Percentiles rank a stretch among this genome's conserved stretches.
phyloP scores from a whole-genome alignment of 2,329 filamentous ascomycete species.

The Monilinia laxa region DNA sequence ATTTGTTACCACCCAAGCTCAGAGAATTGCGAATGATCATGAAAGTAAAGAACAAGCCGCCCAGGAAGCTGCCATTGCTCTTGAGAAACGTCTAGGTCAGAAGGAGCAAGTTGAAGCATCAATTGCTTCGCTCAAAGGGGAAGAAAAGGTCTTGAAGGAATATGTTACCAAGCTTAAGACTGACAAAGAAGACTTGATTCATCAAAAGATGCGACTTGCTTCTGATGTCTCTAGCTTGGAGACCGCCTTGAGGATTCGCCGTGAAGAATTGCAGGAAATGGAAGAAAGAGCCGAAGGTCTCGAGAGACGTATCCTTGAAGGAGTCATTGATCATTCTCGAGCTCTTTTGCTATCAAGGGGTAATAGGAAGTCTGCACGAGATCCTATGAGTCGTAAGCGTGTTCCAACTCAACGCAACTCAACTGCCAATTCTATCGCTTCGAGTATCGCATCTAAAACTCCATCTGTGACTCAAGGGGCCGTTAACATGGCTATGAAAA shows the following conservation, averaged over 20 bases:
- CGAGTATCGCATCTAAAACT: constrained; percentile 36
- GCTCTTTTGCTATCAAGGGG: constrained; percentile 77
- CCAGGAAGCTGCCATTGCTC: constrained; percentile 74
- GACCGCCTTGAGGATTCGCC: constrained; percentile 82
- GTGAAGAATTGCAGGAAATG: constrained; percentile 89
- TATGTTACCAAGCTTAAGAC: constrained; percentile 49
- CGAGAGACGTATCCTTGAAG: constrained; percentile 89
- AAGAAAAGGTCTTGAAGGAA: constrained; percentile 61
- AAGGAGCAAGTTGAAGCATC: constrained; percentile 61
- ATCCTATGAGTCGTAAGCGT: constrained; percentile 53
- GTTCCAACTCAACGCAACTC: constrained; percentile 48
- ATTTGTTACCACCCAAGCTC: constrained; percentile 75
- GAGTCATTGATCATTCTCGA: constrained; percentile 93
- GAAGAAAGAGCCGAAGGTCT: constrained; percentile 83
- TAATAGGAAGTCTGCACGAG: constrained; percentile 40
- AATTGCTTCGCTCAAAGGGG: constrained; percentile 51
- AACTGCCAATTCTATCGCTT: constrained; percentile 42
- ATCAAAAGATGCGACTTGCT: constrained; percentile 75
- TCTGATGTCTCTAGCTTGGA: constrained; percentile 90
- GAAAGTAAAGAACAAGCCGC: constrained; percentile 77
- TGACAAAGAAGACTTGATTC: constrained; percentile 72
- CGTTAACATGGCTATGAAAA: constrained; percentile 54
- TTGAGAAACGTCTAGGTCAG: constrained; percentile 71
- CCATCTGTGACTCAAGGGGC: constrained; percentile 44
- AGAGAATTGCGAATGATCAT: constrained; percentile 72